Evolutionary conservation across 2,329 filamentous ascomycete species (phyloP).

Genomic region (Aureobasidium sp.): DNA sequence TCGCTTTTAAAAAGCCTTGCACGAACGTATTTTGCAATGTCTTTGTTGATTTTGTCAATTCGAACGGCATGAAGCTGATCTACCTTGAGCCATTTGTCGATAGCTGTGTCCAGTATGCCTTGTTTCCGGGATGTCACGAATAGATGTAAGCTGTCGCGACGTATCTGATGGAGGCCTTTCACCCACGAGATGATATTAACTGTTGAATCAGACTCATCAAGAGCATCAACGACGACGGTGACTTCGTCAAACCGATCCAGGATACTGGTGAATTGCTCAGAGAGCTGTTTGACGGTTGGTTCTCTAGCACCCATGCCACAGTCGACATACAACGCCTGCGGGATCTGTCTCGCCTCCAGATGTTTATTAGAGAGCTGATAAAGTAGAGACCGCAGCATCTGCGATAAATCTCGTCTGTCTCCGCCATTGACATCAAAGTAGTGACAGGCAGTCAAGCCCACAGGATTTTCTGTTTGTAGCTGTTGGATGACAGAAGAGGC

Average conservation of each 20-base stretch:
- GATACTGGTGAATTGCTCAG: background rate
- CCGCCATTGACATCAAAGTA: slow-evolving; percentile 8
- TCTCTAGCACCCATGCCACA: background rate
- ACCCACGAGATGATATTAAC: background rate
- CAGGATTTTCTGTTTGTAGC: background rate
- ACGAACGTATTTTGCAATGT: background rate
- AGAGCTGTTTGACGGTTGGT: background rate
- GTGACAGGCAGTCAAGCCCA: background rate
- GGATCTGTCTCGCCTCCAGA: background rate
- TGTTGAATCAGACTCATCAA: background rate
- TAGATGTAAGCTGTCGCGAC: background rate
- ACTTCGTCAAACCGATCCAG: background rate
- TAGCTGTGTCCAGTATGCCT: background rate
- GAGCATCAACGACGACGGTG: background rate
- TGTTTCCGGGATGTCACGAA: background rate
- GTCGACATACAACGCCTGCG: background rate
- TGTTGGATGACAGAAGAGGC: slow-evolving; percentile 8
- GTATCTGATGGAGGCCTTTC: no score
- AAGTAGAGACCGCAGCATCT: background rate
- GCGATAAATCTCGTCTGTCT: background rate
- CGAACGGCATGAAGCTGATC: background rate
- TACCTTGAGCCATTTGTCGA: background rate
- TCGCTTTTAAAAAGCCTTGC: background rate
- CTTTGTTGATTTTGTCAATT: background rate
- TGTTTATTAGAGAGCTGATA: background rate